Evolutionary conservation across 2,329 filamentous ascomycete species (phyloP).

Genomic region (Lasiodiplodia hormozganensis): DNA sequence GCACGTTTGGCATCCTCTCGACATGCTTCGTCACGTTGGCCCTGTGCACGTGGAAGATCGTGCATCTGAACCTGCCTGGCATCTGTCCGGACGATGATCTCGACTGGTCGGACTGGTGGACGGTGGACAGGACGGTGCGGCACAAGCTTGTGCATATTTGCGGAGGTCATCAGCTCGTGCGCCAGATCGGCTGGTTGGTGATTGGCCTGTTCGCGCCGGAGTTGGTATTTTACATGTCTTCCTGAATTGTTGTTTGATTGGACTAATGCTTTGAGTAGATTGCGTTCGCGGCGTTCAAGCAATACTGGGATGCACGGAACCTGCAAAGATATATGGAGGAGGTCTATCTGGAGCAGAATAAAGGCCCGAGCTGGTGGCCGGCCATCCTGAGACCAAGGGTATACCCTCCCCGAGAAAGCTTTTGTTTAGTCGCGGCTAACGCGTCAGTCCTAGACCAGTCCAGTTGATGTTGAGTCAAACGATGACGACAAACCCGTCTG

Average conservation of each 20-base stretch:
- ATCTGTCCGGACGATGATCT: conserved; percentile 8
- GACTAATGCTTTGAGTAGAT: neutral
- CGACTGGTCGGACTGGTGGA: conserved; percentile 10
- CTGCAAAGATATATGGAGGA: conserved; percentile 10
- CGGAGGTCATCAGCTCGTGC: conserved; percentile 19
- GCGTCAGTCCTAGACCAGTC: neutral
- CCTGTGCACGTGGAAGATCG: conserved; percentile 31
- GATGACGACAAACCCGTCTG: conserved; percentile 25
- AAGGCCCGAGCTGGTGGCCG: conserved; percentile 7
- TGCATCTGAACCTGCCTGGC: conserved; percentile 32
- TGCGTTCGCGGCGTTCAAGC: conserved; percentile 27
- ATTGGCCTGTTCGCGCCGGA: conserved; percentile 30
- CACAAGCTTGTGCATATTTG: conserved; percentile 5
- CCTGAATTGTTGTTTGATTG: too few relatives aligned
- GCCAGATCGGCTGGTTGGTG: conserved; percentile 27
- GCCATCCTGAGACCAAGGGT: conserved; percentile 7
- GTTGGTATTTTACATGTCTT: conserved; percentile 1
- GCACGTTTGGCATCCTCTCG: conserved; percentile 32
- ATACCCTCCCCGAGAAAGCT: neutral
- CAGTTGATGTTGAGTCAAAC: neutral
- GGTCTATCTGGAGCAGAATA: neutral
- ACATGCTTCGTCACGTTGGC: conserved; percentile 32
- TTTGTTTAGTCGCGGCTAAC: neutral
- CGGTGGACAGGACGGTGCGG: neutral
- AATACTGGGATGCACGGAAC: neutral